Evolutionary conservation across 352 stramenopile genomes (phyloP).

Genomic region (Peronosclerospora sorghi): DNA sequence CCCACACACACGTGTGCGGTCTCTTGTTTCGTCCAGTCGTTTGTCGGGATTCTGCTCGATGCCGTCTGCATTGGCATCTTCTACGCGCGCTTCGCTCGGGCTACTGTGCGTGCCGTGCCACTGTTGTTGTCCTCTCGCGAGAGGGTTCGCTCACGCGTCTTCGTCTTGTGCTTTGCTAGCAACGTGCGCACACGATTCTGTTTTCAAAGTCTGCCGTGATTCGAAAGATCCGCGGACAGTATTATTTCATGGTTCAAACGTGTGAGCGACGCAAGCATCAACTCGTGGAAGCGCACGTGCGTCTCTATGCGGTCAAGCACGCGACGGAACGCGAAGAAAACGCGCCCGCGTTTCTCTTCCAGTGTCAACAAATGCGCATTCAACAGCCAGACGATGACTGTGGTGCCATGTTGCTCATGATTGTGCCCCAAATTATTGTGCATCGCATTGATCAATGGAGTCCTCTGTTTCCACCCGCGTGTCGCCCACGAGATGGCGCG

Average conservation of each 20-base stretch:
- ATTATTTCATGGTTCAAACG: constrained; percentile 88
- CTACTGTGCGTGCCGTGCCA: constrained; percentile 36
- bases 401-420: constrained; percentile 73
- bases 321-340: constrained; percentile 33
- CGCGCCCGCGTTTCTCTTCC: constrained; percentile 50
- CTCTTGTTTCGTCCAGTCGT: constrained; percentile 35
- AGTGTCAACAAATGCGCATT: constrained; percentile 81
- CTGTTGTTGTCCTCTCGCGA: not conserved
- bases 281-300: constrained; percentile 76
- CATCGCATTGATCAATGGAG: constrained; percentile 83
- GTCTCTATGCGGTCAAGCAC: constrained; percentile 73
- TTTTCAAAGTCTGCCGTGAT: constrained; percentile 81
- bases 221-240: constrained; percentile 81
- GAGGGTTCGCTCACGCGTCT: not conserved
- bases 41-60: constrained; percentile 77
- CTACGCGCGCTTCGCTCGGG: constrained; percentile 69
- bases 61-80: constrained; percentile 84
- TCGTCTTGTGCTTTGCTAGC: constrained; percentile 20
- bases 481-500: constrained; percentile 30
- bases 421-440: constrained; percentile 68
- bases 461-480: constrained; percentile 71
- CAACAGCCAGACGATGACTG: constrained; percentile 80
- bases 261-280: constrained; percentile 86
- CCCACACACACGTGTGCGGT: too few relatives aligned
- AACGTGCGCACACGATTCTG: constrained; percentile 80